Evolutionary conservation across 805 yeast genomes (phyloP).

Genomic region (Monosporozyma aquatica): DNA sequence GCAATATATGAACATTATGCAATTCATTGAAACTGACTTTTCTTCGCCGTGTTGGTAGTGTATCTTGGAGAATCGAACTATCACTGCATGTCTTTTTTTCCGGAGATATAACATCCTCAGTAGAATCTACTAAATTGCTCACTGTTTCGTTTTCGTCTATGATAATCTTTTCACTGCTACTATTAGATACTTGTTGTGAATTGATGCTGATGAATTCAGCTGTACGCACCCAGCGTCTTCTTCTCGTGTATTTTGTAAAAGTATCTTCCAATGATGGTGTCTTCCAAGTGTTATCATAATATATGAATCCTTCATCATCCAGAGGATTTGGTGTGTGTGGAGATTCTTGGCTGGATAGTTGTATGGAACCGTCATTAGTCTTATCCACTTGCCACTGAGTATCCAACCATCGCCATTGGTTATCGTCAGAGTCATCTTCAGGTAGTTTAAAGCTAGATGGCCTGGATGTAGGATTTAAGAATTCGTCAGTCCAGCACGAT

Average conservation of each 20-base stretch:
- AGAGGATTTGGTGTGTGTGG: constrained; percentile 55
- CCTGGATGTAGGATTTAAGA: constrained; percentile 72
- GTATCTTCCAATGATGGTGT: constrained; percentile 82
- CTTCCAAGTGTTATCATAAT: constrained; percentile 91
- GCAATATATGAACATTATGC: constrained; percentile 23
- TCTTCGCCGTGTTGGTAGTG: constrained; percentile 10
- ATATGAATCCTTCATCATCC: constrained; percentile 77
- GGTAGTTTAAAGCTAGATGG: constrained; percentile 78
- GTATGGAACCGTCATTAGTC: constrained; percentile 79
- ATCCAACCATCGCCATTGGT: constrained; percentile 94
- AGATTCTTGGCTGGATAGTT: constrained; percentile 42
- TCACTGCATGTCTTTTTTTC: no score
- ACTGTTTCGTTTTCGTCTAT: no score
- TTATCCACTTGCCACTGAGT: constrained; percentile 84
- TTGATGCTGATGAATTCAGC: constrained; percentile 76
- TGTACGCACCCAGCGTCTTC: constrained; percentile 92
- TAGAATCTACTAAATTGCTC: no score
- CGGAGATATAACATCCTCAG: no score
- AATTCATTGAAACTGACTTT: constrained; percentile 28
- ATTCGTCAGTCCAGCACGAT: constrained; percentile 96
- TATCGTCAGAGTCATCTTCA: constrained; percentile 55
- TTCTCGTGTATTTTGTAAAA: constrained; percentile 82
- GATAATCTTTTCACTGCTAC: not conserved
- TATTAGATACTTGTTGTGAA: constrained; percentile 4
- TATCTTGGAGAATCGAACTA: not conserved